Evolutionary conservation across 2,329 filamentous ascomycete genomes (phyloP), one percentile per base, ranked within the genome.

Genomic region (Sporothrix phasma): DNA sequence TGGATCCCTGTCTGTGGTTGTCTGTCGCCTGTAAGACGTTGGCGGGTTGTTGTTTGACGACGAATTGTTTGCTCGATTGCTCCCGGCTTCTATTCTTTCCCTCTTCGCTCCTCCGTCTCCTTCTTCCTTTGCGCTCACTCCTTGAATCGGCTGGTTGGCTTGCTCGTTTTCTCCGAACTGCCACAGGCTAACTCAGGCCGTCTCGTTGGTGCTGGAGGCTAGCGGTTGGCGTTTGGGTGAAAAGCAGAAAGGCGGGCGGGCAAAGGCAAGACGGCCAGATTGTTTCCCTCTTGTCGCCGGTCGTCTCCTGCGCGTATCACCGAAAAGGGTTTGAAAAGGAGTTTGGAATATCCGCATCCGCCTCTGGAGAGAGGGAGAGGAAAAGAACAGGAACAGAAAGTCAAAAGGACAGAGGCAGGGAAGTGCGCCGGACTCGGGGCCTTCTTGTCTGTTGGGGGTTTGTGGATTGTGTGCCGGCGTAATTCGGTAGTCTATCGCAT

Each of bases 151-250:
- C 56, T 46, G 39, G 54, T 29, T 59, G 37, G 24, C 39, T 43
- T 59, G 56, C 8, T 46, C 56, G 39, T 45, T 59, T 59, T 59
- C 24, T 59, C 54, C 54, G 54, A 59, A 59, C 37, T 59, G 15
- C 54, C 54, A 59, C 37, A 43, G 56, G 39, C 56, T 59, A 59
- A 45, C 37, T 24, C 29, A 59, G 56, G 39, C 56, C 56, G 43
- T 61, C 58, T 19, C 26, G 43, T 59, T 39, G 8, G 5, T 46
- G 22, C 15, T 45, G 24, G 39, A 37, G 39, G 39, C 39, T 59
- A 59, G 15, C 24, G 24, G 17, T 59, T 46, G 56, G 39, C 56
- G 39, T 31, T 15, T 59, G 56, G 39, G 39, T 8, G 5, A 59
- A 46, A 45, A 58, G 6, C 29, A 46, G 17, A 45, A 26, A 59